These are phyloP conservation scores for Alopecurus myosuroides DNA, from an alignment of 176 grass and related monocot species.

Conservation along the genomic window DNA sequence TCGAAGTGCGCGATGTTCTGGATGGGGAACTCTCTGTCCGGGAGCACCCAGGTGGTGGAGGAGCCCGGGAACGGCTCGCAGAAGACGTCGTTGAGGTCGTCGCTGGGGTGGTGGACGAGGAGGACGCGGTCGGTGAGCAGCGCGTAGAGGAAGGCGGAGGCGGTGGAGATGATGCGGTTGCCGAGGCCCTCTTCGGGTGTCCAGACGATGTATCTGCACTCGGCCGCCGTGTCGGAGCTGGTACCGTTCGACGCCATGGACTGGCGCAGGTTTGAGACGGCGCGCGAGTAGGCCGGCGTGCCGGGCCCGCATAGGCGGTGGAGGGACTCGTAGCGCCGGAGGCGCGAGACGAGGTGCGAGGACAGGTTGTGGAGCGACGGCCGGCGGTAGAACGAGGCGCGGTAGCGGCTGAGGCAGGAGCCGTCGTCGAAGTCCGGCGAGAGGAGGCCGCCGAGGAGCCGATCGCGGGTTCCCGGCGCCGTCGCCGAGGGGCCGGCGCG, in stretches of 20 bases:
- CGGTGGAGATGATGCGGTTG: slow-evolving; percentile 46
- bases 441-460: slow-evolving; percentile 64
- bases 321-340: slow-evolving; percentile 54
- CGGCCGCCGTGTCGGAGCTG: neutral
- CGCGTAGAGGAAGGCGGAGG: slow-evolving; percentile 61
- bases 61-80: slow-evolving; percentile 58
- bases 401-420: slow-evolving; percentile 70
- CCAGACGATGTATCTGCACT: slow-evolving; percentile 63
- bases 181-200: slow-evolving; percentile 38
- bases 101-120: slow-evolving; percentile 15
- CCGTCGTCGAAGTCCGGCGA: slow-evolving; percentile 44
- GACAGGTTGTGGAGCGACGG: slow-evolving; percentile 31
- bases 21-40: slow-evolving; percentile 29
- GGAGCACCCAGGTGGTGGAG: slow-evolving; percentile 40
- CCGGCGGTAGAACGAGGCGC: slow-evolving; percentile 34
- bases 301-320: slow-evolving; percentile 48
- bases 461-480: slow-evolving; percentile 26
- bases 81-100: slow-evolving; percentile 34
- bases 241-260: neutral
- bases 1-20: slow-evolving; percentile 2
- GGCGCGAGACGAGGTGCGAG: slow-evolving; percentile 33
- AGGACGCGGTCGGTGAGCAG: slow-evolving; percentile 52
- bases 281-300: slow-evolving; percentile 33
- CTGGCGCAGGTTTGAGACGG: slow-evolving; percentile 12
- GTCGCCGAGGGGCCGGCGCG: neutral